phyloP scores from a whole-genome alignment of 1,284 basidiomycete species.

The Ceratobasidium sp. region DNA sequence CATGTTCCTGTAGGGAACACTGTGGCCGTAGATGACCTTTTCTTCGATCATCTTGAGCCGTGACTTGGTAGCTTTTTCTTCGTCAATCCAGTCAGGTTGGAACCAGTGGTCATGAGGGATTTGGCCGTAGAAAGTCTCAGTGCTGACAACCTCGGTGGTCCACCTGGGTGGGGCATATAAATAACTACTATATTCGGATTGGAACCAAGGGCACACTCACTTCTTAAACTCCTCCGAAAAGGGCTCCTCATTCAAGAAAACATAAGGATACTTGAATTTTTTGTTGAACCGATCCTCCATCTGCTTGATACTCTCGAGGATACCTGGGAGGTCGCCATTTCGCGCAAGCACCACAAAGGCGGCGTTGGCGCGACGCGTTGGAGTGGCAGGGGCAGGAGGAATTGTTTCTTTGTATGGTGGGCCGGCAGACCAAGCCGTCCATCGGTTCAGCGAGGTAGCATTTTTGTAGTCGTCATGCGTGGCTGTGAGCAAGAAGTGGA shows the following conservation, averaged over 20 bases:
- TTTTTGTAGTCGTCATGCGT: conserved; percentile 60
- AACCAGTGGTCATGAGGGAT: conserved; percentile 84
- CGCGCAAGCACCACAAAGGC: conserved; percentile 89
- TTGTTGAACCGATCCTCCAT: conserved; percentile 89
- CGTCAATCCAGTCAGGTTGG: conserved; percentile 87
- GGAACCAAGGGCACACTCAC: conserved; percentile 57
- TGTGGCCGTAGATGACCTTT: conserved; percentile 82
- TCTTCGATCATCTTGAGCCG: conserved; percentile 79
- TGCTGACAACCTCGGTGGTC: conserved; percentile 70
- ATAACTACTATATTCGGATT: not conserved
- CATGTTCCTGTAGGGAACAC: conserved; percentile 82
- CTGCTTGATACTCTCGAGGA: conserved; percentile 74
- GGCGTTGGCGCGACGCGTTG: conserved; percentile 80
- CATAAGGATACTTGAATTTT: conserved; percentile 87
- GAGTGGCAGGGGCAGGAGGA: conserved; percentile 42
- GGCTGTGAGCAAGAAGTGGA: conserved; percentile 60
- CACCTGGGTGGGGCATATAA: conserved; percentile 61
- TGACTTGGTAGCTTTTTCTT: conserved; percentile 71
- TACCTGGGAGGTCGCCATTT: conserved; percentile 82
- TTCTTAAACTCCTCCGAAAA: conserved; percentile 85
- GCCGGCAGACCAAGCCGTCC: conserved; percentile 16
- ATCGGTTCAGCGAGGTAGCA: conserved; percentile 57
- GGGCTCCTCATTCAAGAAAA: conserved; percentile 86
- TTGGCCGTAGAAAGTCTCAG: conserved; percentile 82
- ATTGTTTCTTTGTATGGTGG: conserved; percentile 47